A percentile compares a stretch with the other conserved stretches of the same genome.
Conservation (phyloP, 2,329 filamentous ascomycete species). For the Diaporthe amygdali region DNA sequence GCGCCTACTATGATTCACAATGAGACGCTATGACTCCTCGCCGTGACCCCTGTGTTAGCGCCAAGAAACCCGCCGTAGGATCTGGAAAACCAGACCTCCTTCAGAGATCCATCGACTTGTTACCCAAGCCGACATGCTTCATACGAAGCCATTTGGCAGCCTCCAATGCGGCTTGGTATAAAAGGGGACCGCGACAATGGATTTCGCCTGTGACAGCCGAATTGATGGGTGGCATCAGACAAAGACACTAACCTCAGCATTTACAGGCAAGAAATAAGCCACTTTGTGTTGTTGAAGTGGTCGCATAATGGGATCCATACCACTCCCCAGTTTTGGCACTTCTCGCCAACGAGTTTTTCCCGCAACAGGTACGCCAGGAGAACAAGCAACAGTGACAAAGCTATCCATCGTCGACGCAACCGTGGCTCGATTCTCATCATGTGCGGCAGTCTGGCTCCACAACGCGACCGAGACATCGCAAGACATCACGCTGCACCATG, state of each 20-base stretch:
- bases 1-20: background rate
- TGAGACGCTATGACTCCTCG: background rate
- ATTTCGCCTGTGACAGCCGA: background rate
- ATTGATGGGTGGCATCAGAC: background rate
- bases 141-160: background rate
- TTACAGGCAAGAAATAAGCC: background rate
- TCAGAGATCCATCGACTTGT: background rate
- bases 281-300: background rate
- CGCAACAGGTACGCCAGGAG: background rate
- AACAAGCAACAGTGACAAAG: conserved; percentile 25
- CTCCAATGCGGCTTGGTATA: background rate
- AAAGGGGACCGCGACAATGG: background rate
- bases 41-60: background rate
- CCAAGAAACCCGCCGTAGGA: background rate
- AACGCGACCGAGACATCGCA: conserved; percentile 32
- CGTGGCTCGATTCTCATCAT: conserved; percentile 44
- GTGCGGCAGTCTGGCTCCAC: conserved; percentile 51
- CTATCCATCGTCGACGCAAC: conserved; percentile 50
- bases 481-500: background rate
- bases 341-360: conserved; percentile 19
- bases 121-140: no score
- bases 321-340: background rate
- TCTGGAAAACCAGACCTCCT: background rate
- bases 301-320: background rate
- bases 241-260: background rate